Base-by-base conservation (phyloP, 371 early-diverging fungal species). In the Apophysomyces ossiformis region DNA sequence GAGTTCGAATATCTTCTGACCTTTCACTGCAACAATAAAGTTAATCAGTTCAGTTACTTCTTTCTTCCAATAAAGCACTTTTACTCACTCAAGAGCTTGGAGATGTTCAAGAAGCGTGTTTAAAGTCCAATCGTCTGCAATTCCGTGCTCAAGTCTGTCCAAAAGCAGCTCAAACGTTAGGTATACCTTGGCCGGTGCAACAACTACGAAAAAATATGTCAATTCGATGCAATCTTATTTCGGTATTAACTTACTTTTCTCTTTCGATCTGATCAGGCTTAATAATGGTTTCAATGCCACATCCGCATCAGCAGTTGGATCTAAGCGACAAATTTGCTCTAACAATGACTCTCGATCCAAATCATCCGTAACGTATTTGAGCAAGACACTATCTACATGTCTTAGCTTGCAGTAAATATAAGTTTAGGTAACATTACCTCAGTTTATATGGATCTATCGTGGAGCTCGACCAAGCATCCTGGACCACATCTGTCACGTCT, bases 51-150 rank as follows among this genome's bases (percentile, higher is more conserved):
- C 16, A 13, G 16, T 13, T 26, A 26, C 2, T 26, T 26, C 32
- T 26, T 26, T 26, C 32, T 26, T 26, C 41, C 6, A 41, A 41
- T 41, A 41, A 21, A 18, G 21, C 8, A 32, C 54, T 26, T 26
- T 26, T 26, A 50, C 54, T 50, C 21, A 50, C 54, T 50, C 21
- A 4, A 50, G 21, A 50, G 54, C 54, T 21, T 50, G 8, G 2
- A 50, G 21, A 50, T 50, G 21, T 50, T 9, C 54, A 50, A 50
- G 16, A 21, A 50, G 54, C 0, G 21, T 50, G 2, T 50, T 21
- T 50, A 50, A 50, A 21, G 54, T 50, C 54, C 54, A 50, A 13
- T 50, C 54, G 9, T 50, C 54, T 50, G 54, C 21, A 50, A 21
- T 21, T 5, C 54, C 54, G 9, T 50, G 21, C 21, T 50, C 54